These are phyloP conservation scores for Takashimella koratensis DNA, from an alignment of 1,284 basidiomycete genomes.

Conservation along the genomic window DNA sequence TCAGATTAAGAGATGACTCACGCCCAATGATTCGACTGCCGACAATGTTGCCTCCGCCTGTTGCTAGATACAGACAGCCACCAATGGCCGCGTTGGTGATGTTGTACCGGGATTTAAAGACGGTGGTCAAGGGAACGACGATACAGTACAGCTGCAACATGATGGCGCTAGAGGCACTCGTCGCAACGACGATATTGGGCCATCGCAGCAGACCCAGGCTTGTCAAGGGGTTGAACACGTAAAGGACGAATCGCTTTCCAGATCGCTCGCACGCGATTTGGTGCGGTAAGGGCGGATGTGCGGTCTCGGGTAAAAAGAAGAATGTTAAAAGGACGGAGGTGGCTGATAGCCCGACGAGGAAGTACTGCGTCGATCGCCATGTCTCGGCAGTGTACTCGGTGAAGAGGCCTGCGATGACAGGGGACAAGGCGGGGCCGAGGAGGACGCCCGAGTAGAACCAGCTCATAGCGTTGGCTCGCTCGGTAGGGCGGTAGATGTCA, in stretches of 20 bases:
- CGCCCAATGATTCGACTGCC: slow-evolving; percentile 57
- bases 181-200: slow-evolving; percentile 53
- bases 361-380: slow-evolving; percentile 66
- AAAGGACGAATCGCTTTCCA: slow-evolving; percentile 47
- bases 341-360: slow-evolving; percentile 51
- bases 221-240: slow-evolving; percentile 61
- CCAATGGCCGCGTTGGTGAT: slow-evolving; percentile 60
- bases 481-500: slow-evolving; percentile 61
- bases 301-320: slow-evolving; percentile 66
- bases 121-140: slow-evolving; percentile 8
- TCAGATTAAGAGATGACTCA: slow-evolving; percentile 15
- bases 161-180: slow-evolving; percentile 24
- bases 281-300: slow-evolving; percentile 54
- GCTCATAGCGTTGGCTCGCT: slow-evolving; percentile 62
- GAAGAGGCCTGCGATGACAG: slow-evolving; percentile 47
- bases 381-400: slow-evolving; percentile 49
- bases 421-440: slow-evolving; percentile 44
- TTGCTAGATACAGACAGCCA: slow-evolving; percentile 60
- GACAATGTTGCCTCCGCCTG: slow-evolving; percentile 60
- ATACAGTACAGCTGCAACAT: slow-evolving; percentile 39
- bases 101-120: slow-evolving; percentile 56
- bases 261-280: slow-evolving; percentile 22
- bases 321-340: slow-evolving; percentile 53
- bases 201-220: slow-evolving; percentile 57
- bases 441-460: slow-evolving; percentile 57